Percentiles rank a stretch among this genome's conserved stretches.
Evolutionary conservation across 2,329 filamentous ascomycete species (phyloP).

Genomic region (Xenoacremonium recifei): DNA sequence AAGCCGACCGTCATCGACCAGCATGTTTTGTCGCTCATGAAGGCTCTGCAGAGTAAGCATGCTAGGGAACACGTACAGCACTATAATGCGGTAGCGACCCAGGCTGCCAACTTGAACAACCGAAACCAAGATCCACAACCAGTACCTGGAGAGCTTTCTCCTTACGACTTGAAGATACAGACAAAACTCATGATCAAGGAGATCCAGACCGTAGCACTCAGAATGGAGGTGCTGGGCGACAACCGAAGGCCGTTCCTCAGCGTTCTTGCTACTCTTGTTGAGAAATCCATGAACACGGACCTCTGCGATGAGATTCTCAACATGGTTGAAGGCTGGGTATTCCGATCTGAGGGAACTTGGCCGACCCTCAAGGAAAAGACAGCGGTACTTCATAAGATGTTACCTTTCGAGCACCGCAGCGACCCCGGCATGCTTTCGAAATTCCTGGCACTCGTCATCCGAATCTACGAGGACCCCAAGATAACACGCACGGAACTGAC

Average conservation of each 20-base stretch:
- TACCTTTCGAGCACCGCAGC: conserved; percentile 83
- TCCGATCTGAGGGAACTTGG: conserved; percentile 91
- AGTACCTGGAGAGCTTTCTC: conserved; percentile 56
- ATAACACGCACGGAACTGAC: conserved; percentile 94
- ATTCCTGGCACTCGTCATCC: conserved; percentile 93
- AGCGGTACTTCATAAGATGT: conserved; percentile 98
- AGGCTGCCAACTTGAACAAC: conserved; percentile 42
- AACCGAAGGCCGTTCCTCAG: conserved; percentile 91
- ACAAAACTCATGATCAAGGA: conserved; percentile 91
- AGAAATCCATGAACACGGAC: conserved; percentile 84
- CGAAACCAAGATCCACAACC: conserved; percentile 54
- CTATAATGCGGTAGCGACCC: conserved; percentile 58
- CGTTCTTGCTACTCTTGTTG: conserved; percentile 89
- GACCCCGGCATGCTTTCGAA: conserved; percentile 86
- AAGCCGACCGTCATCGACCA: conserved; percentile 86
- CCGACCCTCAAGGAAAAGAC: conserved; percentile 99
- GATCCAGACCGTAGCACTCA: conserved; percentile 85
- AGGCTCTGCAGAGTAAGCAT: conserved; percentile 86
- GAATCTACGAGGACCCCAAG: conserved; percentile 97
- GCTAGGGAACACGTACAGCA: conserved; percentile 89
- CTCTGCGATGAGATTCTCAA: conserved; percentile 90
- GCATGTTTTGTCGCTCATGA: conserved; percentile 87
- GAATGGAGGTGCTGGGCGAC: conserved; percentile 91
- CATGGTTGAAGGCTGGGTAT: conserved; percentile 96
- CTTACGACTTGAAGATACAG: conserved; percentile 83